Evolutionary conservation across 2,329 filamentous ascomycete genomes (phyloP).

Genomic region (Rutstroemia sp.): DNA sequence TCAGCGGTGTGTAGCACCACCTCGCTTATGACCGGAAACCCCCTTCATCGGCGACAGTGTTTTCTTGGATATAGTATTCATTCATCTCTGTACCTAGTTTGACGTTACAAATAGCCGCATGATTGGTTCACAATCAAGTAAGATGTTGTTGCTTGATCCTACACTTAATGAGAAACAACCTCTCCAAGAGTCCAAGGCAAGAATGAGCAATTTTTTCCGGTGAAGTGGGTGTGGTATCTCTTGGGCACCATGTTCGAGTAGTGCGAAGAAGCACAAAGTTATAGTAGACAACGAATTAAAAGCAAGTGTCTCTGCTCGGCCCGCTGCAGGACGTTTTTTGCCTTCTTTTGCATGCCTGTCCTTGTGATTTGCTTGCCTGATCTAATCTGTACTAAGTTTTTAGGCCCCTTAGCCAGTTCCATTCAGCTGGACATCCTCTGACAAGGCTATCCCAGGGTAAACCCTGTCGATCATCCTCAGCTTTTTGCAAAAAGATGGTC

Average conservation of each 20-base stretch:
- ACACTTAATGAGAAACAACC: neutral
- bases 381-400: neutral
- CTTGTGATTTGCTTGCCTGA: neutral
- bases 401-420: neutral
- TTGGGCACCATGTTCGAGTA: neutral
- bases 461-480: neutral
- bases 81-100: neutral
- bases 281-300: neutral
- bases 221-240: neutral
- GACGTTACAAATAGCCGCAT: neutral
- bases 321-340: conserved; percentile 25
- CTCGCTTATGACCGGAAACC: neutral
- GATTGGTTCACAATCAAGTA: too few species aligned
- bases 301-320: conserved; percentile 21
- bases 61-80: neutral
- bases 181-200: neutral
- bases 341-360: conserved; percentile 3
- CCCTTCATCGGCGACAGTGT: neutral
- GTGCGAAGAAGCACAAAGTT: neutral
- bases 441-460: neutral
- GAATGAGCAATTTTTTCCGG: neutral
- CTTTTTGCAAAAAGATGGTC: neutral
- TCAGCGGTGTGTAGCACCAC: neutral
- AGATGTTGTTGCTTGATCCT: neutral
- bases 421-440: conserved; percentile 3